These are phyloP conservation scores for Camelina hispida DNA, from an alignment of 345 rosid genomes.

Conservation along the genomic window DNA sequence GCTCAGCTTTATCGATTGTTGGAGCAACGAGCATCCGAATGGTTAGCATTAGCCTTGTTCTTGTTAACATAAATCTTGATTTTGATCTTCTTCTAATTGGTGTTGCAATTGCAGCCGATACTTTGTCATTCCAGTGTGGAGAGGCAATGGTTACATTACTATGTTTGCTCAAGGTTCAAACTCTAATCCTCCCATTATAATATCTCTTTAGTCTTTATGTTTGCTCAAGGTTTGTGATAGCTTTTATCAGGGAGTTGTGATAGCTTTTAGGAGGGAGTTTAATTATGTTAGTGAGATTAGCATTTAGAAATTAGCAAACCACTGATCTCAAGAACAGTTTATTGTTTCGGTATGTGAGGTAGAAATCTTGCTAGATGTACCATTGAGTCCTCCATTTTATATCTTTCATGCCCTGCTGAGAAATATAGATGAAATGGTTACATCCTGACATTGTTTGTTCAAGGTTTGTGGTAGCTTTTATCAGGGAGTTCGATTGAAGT, in stretches of 20 bases:
- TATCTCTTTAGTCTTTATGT: neutral
- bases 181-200: neutral
- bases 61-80: constrained; percentile 21
- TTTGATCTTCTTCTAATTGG: constrained; percentile 12
- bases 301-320: neutral
- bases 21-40: constrained; percentile 79
- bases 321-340: neutral
- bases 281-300: neutral
- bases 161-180: constrained; percentile 88
- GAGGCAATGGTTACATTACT: constrained; percentile 87
- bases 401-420: too few species aligned
- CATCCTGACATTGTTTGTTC: neutral
- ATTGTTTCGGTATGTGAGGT: neutral
- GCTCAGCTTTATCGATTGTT: constrained; percentile 72
- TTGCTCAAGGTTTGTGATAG: constrained; percentile 24
- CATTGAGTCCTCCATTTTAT: neutral
- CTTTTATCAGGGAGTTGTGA: neutral
- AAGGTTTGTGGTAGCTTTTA: constrained; percentile 7
- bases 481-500: neutral
- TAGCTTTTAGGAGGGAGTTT: neutral
- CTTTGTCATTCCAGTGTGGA: constrained; percentile 90
- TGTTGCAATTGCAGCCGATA: constrained; percentile 63
- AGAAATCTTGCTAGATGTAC: constrained; percentile 5
- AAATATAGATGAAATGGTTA: too few species aligned
- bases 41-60: constrained; percentile 54